Base-by-base conservation (phyloP, 129 eudicot species). In the Chrysanthemum lavandulifolium region DNA sequence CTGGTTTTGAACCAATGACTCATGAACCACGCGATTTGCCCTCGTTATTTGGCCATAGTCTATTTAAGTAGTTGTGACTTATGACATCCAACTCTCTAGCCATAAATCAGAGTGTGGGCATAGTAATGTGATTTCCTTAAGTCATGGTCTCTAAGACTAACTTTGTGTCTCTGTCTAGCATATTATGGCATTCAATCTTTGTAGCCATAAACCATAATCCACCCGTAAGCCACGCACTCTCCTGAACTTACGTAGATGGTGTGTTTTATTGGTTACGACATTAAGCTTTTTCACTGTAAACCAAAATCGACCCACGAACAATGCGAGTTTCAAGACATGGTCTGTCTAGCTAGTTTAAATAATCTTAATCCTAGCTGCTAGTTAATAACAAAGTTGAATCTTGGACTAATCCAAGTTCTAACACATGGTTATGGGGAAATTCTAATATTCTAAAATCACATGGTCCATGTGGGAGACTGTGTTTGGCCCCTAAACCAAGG, bases 391-490 rank as follows among this genome's bases (percentile, higher is more conserved):
- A 84, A 88, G 88, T 86, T 73, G 78, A 54, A 76, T 84, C 81
- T 88, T 86, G 96, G 96, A 84, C 81, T 86, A 88, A 80, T 72
- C 84, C 70, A 63, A 71, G 77, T 71, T 27, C 10, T 43, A 64
- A 71, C 82, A 78, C 70, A 73, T 80, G 68, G 76, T 80, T 80
- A 52, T 59, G 75, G 80, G 80, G 69, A 68, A 76, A 53, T 59
- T 80, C 51, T 48, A 77, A 80, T 84, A 88, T 82, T 88, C 83
- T 78, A 52, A 78, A 64, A 72, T 71, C 78, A 78, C 82, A 88
- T 91, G 96, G 78, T 66, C 51, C 97, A 82, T 80, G 87, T 92
- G 93, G 96, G 94, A 86, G 87, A 89, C 91, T 80, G 96, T 85
- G 94, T 67, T 73, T 67, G 69, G 81, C 73, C 89, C 74, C 78